phyloP scores from a whole-genome alignment of 371 early-diverging fungal genomes.

The Apophysomyces trapeziformis region DNA sequence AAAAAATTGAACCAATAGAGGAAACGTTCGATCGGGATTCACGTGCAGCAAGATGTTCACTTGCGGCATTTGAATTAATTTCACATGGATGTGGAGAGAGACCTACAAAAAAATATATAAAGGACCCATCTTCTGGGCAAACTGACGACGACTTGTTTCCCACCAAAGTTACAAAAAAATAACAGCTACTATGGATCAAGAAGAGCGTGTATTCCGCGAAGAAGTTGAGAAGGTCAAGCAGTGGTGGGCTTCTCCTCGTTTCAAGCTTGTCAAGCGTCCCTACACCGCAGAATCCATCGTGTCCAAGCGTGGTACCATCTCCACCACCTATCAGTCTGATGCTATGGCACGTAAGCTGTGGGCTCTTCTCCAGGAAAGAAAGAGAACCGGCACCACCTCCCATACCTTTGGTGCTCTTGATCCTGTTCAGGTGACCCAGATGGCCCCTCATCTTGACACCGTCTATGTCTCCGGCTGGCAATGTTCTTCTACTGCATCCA shows the following conservation, averaged over 20 bases:
- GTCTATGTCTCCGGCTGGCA: constrained; percentile 99
- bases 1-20: constrained; percentile 8
- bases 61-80: constrained; percentile 1
- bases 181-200: constrained; percentile 11
- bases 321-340: constrained; percentile 81
- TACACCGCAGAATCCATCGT: constrained; percentile 93
- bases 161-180: background rate
- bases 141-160: background rate
- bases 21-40: constrained; percentile 11
- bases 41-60: constrained; percentile 7
- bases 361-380: constrained; percentile 80
- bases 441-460: constrained; percentile 97
- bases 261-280: constrained; percentile 84
- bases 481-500: constrained; percentile 96
- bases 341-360: constrained; percentile 93
- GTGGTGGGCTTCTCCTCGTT: constrained; percentile 91
- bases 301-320: constrained; percentile 87
- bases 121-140: constrained; percentile 1
- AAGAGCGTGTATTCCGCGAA: constrained; percentile 19
- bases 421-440: constrained; percentile 94
- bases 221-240: constrained; percentile 82
- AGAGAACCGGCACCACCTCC: constrained; percentile 77
- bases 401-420: constrained; percentile 96
- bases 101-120: constrained; percentile 4
- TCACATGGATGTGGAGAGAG: constrained; percentile 9